phyloP scores from a whole-genome alignment of 2,329 filamentous ascomycete species.

The Stenocarpella maydis region DNA sequence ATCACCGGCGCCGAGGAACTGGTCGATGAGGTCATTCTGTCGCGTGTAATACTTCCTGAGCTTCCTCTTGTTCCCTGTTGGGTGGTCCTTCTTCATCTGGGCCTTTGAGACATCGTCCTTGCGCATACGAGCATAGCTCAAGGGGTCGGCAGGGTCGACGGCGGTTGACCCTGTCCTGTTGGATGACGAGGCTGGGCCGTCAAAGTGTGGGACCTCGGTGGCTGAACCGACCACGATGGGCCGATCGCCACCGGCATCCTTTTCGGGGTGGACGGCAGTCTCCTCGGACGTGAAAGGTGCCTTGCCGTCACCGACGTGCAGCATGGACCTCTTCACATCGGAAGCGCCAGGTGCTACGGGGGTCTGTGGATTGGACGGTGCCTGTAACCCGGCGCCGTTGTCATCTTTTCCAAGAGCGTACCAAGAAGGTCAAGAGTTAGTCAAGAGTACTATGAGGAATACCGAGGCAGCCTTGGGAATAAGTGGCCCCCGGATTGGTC shows the following conservation, averaged over 20 bases:
- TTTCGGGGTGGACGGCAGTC: constrained; percentile 26
- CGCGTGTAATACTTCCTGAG: constrained; percentile 57
- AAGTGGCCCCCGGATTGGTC: constrained; percentile 17
- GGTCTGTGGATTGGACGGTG: constrained; percentile 12
- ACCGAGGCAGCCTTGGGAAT: background rate
- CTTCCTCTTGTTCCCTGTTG: constrained; percentile 52
- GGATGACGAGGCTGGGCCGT: constrained; percentile 6
- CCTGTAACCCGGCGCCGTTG: constrained; percentile 7
- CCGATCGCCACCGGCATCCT: constrained; percentile 28
- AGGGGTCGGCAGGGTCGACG: constrained; percentile 38
- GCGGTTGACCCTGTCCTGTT: constrained; percentile 23
- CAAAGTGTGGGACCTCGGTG: background rate
- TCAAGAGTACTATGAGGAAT: constrained; percentile 16
- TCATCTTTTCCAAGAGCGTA: constrained; percentile 11
- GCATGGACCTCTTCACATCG: constrained; percentile 22
- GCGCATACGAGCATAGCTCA: constrained; percentile 51
- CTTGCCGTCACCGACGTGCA: constrained; percentile 14
- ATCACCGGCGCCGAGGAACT: constrained; percentile 63
- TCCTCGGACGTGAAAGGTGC: constrained; percentile 6
- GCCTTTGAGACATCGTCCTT: constrained; percentile 50
- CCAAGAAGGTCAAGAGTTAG: constrained; percentile 27
- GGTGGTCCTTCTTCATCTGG: constrained; percentile 58
- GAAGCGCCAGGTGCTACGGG: background rate
- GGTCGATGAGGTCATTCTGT: constrained; percentile 58
- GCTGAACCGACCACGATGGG: background rate